A percentile compares a stretch with the other conserved stretches of the same genome.
These are phyloP conservation scores for Naegleria gruberi DNA, from an alignment of 208 protist species.

Conservation along the genomic window DNA sequence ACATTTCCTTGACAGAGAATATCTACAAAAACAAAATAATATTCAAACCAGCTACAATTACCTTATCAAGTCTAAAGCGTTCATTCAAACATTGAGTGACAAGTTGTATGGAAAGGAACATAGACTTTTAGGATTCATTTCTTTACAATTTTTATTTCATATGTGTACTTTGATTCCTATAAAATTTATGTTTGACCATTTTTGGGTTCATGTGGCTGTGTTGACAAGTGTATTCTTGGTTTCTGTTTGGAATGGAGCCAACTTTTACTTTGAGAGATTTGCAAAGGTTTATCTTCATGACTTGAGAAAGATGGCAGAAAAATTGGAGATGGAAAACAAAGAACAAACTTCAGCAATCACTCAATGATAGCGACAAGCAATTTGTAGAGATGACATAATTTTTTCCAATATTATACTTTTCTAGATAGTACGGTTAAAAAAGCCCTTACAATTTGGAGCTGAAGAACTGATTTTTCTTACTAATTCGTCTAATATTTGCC, in stretches of 20 bases:
- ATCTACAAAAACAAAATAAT: not conserved
- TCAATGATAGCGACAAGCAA: too few relatives aligned
- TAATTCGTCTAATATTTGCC: too few relatives aligned
- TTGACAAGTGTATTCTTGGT: not conserved
- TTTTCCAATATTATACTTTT: too few relatives aligned
- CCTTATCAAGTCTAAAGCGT: not conserved
- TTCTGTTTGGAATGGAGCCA: not conserved
- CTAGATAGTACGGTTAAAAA: too few relatives aligned
- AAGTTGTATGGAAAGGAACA: not conserved
- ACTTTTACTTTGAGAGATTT: conserved; percentile 18
- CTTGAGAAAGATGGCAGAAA: not conserved
- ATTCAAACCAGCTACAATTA: not conserved
- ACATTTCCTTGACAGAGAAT: not conserved
- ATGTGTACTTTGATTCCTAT: not conserved
- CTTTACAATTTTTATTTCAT: not conserved
- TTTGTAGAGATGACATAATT: too few relatives aligned
- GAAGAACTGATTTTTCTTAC: too few relatives aligned
- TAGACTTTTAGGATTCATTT: not conserved
- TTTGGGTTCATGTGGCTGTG: not conserved
- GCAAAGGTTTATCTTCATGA: not conserved
- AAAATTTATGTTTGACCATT: not conserved
- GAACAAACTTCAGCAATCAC: too few relatives aligned
- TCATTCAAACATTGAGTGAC: not conserved
- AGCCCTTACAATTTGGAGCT: too few relatives aligned
- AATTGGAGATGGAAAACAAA: not conserved